Conservation (phyloP, 2,329 filamentous ascomycete species). For the Sporothrix luriei region DNA sequence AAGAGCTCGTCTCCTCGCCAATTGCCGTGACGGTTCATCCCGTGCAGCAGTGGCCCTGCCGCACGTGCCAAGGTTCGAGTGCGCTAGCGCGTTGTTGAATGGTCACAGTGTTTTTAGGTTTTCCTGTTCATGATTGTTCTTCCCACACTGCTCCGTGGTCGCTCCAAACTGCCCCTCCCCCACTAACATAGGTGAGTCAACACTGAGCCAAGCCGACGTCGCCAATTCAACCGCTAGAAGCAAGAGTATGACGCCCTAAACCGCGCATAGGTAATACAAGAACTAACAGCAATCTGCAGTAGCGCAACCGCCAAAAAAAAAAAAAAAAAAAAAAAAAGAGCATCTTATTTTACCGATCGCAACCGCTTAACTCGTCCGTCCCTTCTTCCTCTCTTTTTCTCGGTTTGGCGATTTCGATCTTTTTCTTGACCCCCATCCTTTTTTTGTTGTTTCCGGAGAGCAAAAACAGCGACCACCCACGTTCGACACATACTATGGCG, state of each 20-base stretch:
- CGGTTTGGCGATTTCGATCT: slow-evolving; percentile 31
- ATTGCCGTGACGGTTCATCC: slow-evolving; percentile 13
- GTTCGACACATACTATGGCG: slow-evolving; percentile 45
- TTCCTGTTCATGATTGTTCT: background rate
- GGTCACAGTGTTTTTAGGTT: background rate
- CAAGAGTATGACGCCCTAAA: no score
- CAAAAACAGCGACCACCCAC: background rate
- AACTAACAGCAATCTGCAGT: background rate
- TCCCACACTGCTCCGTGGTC: background rate
- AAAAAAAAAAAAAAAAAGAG: background rate
- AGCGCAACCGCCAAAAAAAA: no score
- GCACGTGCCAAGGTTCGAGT: background rate
- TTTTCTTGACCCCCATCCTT: slow-evolving; percentile 25
- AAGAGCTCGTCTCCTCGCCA: background rate
- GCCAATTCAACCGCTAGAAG: no score
- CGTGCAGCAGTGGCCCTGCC: background rate
- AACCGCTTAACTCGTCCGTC: background rate
- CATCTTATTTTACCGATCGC: background rate
- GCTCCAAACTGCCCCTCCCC: slow-evolving; percentile 6
- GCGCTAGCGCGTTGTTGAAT: background rate
- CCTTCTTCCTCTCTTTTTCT: slow-evolving; percentile 15
- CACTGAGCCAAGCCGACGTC: no score
- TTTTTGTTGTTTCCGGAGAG: slow-evolving; percentile 16
- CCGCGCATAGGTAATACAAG: background rate
- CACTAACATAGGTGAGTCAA: slow-evolving; percentile 7